phyloP scores from a whole-genome alignment of 1,284 basidiomycete species.

The Ustilago bromivora region DNA sequence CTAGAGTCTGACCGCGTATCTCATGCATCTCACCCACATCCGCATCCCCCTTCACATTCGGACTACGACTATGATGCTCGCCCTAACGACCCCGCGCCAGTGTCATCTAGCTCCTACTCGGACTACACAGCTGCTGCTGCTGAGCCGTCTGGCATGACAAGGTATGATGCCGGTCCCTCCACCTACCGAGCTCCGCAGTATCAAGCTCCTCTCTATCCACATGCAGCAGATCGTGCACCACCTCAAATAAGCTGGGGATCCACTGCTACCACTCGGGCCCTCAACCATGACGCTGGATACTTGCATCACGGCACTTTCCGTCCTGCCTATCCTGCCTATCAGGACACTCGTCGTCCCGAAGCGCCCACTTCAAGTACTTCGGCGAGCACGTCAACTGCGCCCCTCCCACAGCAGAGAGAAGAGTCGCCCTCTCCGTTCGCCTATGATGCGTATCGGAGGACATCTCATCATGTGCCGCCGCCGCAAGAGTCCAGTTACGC shows the following conservation, averaged over 20 bases:
- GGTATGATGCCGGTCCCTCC: background rate
- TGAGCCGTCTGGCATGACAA: conserved; percentile 14
- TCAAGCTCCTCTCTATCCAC: background rate
- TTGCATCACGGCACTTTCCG: conserved; percentile 2
- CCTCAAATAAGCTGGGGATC: conserved; percentile 13
- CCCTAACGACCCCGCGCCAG: background rate
- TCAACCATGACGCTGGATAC: conserved; percentile 5
- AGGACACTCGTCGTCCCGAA: conserved; percentile 10
- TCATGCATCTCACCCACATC: conserved; percentile 1
- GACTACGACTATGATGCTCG: conserved; percentile 7
- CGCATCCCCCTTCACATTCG: background rate
- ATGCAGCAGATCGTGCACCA: conserved; percentile 9
- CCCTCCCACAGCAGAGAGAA: background rate
- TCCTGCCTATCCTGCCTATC: conserved; percentile 1
- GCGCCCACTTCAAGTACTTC: background rate
- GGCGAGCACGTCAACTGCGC: background rate
- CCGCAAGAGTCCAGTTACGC: background rate
- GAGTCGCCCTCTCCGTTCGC: conserved; percentile 48
- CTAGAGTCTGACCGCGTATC: conserved; percentile 22
- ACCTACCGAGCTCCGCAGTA: background rate
- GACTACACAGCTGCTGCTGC: background rate
- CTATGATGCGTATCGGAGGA: conserved; percentile 28
- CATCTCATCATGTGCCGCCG: conserved; percentile 15
- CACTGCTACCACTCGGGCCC: conserved; percentile 1
- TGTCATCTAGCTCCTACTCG: background rate